phyloP scores from a whole-genome alignment of 768 basidiomycete species.

The Hericium rajendrae region DNA sequence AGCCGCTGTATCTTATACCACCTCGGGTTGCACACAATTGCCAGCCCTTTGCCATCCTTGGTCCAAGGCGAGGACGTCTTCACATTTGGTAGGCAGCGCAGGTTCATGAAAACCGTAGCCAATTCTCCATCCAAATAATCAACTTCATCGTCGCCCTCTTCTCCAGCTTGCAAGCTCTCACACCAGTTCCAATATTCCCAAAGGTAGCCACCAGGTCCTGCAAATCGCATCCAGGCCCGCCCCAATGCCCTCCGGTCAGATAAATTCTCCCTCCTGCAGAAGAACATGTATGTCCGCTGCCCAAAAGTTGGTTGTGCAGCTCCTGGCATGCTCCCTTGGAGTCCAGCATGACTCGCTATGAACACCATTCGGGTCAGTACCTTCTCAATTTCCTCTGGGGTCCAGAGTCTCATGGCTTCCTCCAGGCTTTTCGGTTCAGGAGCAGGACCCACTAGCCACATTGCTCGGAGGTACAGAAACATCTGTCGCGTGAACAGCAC shows the following conservation, averaged over 20 bases:
- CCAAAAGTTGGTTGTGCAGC: not conserved
- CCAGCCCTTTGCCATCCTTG: too few relatives aligned
- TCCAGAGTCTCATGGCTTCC: not conserved
- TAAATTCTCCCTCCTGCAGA: too few relatives aligned
- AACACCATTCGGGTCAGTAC: not conserved
- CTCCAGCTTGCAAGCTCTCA: too few relatives aligned
- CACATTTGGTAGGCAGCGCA: too few relatives aligned
- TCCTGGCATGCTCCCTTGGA: not conserved
- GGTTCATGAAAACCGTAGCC: too few relatives aligned
- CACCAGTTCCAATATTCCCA: too few relatives aligned
- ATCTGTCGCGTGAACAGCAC: not conserved
- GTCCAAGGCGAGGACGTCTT: too few relatives aligned
- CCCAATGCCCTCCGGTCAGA: too few relatives aligned
- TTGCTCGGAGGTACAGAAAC: not conserved
- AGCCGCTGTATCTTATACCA: not conserved
- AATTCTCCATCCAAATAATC: too few relatives aligned
- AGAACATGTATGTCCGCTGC: not conserved
- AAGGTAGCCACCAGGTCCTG: too few relatives aligned
- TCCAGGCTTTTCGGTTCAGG: not conserved
- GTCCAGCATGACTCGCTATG: not conserved
- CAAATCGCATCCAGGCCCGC: too few relatives aligned
- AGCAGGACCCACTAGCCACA: not conserved
- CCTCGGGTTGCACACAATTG: not conserved
- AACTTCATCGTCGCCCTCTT: too few relatives aligned
- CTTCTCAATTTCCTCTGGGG: not conserved